Evolutionary conservation across 2,329 filamentous ascomycete genomes (phyloP), one percentile per base, ranked within the genome.

Genomic region (Talaromyces albobiverticillius): DNA sequence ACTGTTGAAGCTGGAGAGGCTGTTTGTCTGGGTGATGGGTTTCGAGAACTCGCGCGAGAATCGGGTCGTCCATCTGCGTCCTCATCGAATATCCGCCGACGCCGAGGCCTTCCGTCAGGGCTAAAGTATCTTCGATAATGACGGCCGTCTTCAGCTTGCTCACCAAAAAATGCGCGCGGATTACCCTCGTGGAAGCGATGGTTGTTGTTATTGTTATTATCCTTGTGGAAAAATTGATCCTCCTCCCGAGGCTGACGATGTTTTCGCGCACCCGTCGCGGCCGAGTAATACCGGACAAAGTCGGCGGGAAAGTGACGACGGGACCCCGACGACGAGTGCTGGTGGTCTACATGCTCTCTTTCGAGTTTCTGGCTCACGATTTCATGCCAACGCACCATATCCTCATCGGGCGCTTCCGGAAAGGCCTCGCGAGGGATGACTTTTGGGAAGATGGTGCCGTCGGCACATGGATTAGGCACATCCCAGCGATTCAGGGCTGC

Each of bases 341-440:
- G 76, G 70, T 63, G 76, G 70, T 63, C 74, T 67, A 66, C 62
- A 53, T 68, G 82, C 61, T 92, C 86, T 53, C 81, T 77, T 57
- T 85, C 82, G 46, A 96, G 73, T 61, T 82, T 84, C 55, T 86
- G 80, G 32, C 85, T 87, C 54, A 95, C 92, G 2, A 80, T 78
- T 61, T 88, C 84, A 67, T 97, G 91, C 93, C 94, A 99, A 55
- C 80, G 77, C 53, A 91, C 84, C 72, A 96, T 91, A n/a, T 88
- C 86, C 4, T 80, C 74, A 63, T 97, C 93, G 1, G 91, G 82
- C 41, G 82, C 76, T 1, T 79, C 67, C 0, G 94, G 93, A 55
- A 93, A 88, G 0, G 85, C 82, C 54, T 85, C 82, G 38, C 88
- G 85, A 0, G 91, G 83, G 11, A 87, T 73, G 3, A 77, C 67